Evolutionary conservation across 257 asterid genomes (phyloP).

Genomic region (Henckelia pumila): DNA sequence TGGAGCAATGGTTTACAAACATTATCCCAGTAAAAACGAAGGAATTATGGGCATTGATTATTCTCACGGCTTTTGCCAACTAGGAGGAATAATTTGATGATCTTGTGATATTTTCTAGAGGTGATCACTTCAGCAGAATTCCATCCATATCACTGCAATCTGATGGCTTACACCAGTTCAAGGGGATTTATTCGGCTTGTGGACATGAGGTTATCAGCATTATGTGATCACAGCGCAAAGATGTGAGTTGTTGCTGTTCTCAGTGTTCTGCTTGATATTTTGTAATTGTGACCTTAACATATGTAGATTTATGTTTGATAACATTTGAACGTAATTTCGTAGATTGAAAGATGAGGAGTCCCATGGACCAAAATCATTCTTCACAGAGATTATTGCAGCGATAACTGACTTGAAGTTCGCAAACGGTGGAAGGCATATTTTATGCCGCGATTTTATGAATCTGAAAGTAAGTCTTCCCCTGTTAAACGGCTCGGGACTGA

Average conservation of each 20-base stretch:
- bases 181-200: constrained; percentile 72
- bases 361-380: constrained; percentile 58
- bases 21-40: no score
- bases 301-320: constrained; percentile 5
- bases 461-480: constrained; percentile 44
- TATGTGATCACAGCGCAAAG: constrained; percentile 60
- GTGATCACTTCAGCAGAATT: constrained; percentile 76
- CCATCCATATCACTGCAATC: constrained; percentile 77
- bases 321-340: constrained; percentile 22
- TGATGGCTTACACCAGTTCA: constrained; percentile 77
- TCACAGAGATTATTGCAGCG: constrained; percentile 70
- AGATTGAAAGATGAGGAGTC: constrained; percentile 64
- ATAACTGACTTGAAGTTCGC: constrained; percentile 75
- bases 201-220: constrained; percentile 78
- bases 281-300: background rate
- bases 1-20: no score
- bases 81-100: constrained; percentile 28
- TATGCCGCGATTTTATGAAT: constrained; percentile 73
- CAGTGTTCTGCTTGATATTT: background rate
- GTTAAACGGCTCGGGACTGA: background rate
- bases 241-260: constrained; percentile 47
- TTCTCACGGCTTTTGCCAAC: background rate
- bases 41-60: no score
- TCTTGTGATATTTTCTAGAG: constrained; percentile 46
- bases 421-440: constrained; percentile 68